These are phyloP conservation scores for Nannochloris sp. DNA, from an alignment of 139 green algal genomes.

Conservation along the genomic window DNA sequence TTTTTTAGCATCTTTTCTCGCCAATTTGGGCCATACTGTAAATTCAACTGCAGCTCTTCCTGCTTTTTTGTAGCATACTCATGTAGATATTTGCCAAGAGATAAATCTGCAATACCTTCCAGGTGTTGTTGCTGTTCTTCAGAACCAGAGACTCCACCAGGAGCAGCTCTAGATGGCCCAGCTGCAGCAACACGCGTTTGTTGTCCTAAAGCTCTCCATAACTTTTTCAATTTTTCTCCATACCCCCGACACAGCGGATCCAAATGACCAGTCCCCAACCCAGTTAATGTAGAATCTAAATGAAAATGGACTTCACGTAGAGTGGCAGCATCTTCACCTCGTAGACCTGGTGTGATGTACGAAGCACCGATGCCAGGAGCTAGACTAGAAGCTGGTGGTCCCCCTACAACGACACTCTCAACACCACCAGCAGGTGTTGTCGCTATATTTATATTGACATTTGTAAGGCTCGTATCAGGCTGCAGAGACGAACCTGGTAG, in stretches of 20 bases:
- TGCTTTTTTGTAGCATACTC: conserved; percentile 3
- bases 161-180: background rate
- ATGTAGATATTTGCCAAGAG: conserved; percentile 5
- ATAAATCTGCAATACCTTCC: conserved; percentile 23
- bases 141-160: background rate
- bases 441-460: too few species aligned
- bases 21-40: background rate
- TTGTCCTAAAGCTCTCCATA: background rate
- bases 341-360: too few species aligned
- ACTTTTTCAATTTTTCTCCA: background rate
- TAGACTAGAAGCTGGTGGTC: background rate
- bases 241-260: conserved; percentile 7
- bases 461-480: too few species aligned
- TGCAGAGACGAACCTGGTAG: too few species aligned
- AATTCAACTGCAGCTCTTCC: background rate
- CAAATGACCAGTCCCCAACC: conserved; percentile 17
- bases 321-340: conserved; percentile 7
- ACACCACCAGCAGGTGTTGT: too few species aligned
- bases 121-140: background rate
- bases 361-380: too few species aligned
- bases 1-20: background rate
- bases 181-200: too few species aligned
- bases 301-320: conserved; percentile 18
- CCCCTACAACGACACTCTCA: too few species aligned
- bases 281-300: conserved; percentile 10